Evolutionary conservation across 1,139 yeast genomes (phyloP), one percentile per base, ranked within the genome.

Genomic region (Yamadazyma sp.): DNA sequence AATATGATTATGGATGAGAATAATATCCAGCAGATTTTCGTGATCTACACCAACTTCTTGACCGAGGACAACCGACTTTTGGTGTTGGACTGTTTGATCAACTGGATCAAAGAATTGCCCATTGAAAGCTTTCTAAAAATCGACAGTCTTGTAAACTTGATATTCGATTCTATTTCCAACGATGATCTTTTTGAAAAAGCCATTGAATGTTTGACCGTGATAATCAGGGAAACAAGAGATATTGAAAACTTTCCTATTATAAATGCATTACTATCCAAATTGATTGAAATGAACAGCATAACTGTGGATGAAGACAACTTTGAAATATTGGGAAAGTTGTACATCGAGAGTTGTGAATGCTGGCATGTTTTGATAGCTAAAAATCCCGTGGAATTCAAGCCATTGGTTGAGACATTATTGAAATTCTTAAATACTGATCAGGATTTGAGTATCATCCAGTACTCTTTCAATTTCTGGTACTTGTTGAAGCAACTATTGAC

Each of bases 381-480:
- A 52, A 70, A 77, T 42, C 95, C 97, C 0, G 63, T 64, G 34
- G 44, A 37, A 12, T 92, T 88, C 63, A 73, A 78, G 46, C 84
- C 86, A 2, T 66, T 92, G 51, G 94, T 89, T n/a, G 81, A 79
- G 44, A 80, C 86, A 8, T 63, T 90, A 25, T 70, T 88, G 33
- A 80, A 79, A 37, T 75, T 85, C 43, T 59, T 68, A 44, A 68
- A 84, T 16, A 75, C 75, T 47, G 86, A 82, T 34, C 86, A 82
- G 34, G 97, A 90, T 59, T 73, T 92, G 54, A 97, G 90, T 54
- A 80, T 89, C 41, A 94, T 88, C 27, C 83, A 86, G 56, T 89
- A 86, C 59, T 87, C 97, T 0, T 94, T 92, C 62, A 82, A 86
- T 51, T 92, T 92, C 61, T 90, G 98, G 96, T 88, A 84, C 56